Evolutionary conservation across 2,329 filamentous ascomycete genomes (phyloP), one percentile per base, ranked within the genome.

Genomic region (Pestalotiopsis sp.): DNA sequence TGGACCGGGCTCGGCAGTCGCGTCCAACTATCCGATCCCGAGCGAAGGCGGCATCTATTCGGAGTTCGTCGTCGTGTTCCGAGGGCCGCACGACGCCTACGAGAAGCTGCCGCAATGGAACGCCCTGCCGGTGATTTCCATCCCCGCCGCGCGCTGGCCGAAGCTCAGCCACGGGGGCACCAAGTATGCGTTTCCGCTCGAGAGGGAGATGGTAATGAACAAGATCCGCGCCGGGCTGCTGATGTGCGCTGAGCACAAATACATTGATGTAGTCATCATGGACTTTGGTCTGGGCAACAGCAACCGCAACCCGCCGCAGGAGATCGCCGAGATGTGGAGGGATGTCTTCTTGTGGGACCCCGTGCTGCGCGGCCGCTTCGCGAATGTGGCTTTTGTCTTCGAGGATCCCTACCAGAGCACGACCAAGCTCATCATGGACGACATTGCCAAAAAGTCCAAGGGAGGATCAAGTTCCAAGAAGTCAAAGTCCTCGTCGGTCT

Each of bases 161-260:
- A 94, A 93, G 79, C 86, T 94, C 52, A 90, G 90, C 73, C 87
- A 89, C 69, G 84, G 85, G 63, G 90, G 89, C n/a, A 84, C 84
- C 70, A 88, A 88, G 71, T 94, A 93, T 79, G 92, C 91, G 0
- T 94, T 95, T 78, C 83, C 85, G 3, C 85, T 90, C 74, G 92
- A 94, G 79, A 87, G 87, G 70, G 89, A 92, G 72, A 85, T 93
- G 77, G 92, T 93, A 80, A 86, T 86, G 74, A 90, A 92, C 74
- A 93, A 94, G 80, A 90, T 94, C 78, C 88, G 89, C 25, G 88
- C 89, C 1, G 90, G 91, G 2, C 86, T 94, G 20, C 86, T 90
- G 61, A 93, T 94, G 71, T 92, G 91, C 71, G 87, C 87, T 20
- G 87, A 85, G 74, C 85, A 88, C 73, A 82, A 83, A 68, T 88